phyloP scores from a whole-genome alignment of 2,329 filamentous ascomycete species.

The Paecilomyces sp. region DNA sequence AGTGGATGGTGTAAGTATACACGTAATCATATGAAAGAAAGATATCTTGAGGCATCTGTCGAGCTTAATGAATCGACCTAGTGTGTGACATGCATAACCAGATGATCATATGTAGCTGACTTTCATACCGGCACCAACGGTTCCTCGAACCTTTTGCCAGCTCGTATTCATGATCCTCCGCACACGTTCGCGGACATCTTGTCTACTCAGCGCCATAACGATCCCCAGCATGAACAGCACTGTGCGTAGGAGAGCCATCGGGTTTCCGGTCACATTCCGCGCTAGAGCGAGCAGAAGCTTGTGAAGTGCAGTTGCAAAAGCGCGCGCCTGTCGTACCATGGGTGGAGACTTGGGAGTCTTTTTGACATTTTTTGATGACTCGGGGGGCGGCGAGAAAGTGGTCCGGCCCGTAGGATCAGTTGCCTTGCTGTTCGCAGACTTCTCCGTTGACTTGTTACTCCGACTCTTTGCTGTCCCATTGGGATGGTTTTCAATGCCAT shows the following conservation, averaged over 20 bases:
- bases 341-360: constrained; percentile 30
- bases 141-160: constrained; percentile 76
- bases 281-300: constrained; percentile 45
- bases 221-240: constrained; percentile 76
- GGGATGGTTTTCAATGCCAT: constrained; percentile 55
- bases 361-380: constrained; percentile 28
- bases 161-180: constrained; percentile 59
- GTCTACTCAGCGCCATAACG: constrained; percentile 65
- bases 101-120: constrained; percentile 76
- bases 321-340: constrained; percentile 31
- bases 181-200: constrained; percentile 67
- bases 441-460: constrained; percentile 20
- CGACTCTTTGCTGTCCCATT: constrained; percentile 24
- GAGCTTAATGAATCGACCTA: background rate
- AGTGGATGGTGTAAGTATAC: background rate
- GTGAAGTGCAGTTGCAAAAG: constrained; percentile 41
- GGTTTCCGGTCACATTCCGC: constrained; percentile 47
- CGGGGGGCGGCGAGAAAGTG: constrained; percentile 21
- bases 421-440: constrained; percentile 12
- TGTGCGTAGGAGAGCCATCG: constrained; percentile 52
- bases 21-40: background rate
- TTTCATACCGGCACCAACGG: constrained; percentile 93
- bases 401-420: constrained; percentile 21
- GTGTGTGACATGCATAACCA: background rate
- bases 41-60: background rate